phyloP scores from a whole-genome alignment of 495 filamentous ascomycete species.

The Aspergillus indologenus region DNA sequence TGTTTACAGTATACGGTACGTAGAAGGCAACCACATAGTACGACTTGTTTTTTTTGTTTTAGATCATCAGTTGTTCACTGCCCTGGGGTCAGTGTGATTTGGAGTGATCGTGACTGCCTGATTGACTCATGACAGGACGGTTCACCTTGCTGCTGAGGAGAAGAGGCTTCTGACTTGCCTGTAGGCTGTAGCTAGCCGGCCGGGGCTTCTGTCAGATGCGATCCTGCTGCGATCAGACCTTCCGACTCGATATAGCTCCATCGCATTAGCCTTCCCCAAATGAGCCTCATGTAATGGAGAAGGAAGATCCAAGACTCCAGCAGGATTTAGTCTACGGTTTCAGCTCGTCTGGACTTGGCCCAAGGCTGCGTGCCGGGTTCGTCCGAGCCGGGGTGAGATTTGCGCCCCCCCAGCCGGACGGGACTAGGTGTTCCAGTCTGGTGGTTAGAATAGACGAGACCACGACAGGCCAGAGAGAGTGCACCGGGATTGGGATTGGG shows the following conservation, averaged over 20 bases:
- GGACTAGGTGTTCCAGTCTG: neutral
- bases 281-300: neutral
- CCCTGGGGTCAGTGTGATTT: too few relatives aligned
- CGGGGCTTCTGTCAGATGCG: constrained; percentile 2
- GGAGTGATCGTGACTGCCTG: too few relatives aligned
- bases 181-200: constrained; percentile 3
- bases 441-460: neutral
- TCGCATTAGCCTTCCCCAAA: neutral
- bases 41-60: too few relatives aligned
- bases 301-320: neutral
- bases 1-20: too few relatives aligned
- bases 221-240: constrained; percentile 7
- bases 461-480: neutral
- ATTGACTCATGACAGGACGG: too few relatives aligned
- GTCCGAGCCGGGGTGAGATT: neutral
- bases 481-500: neutral
- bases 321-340: neutral
- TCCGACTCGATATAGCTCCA: neutral
- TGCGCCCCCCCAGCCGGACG: neutral
- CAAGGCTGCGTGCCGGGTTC: neutral
- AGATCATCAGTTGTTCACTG: too few relatives aligned
- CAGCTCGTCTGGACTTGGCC: neutral
- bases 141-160: too few relatives aligned
- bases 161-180: neutral
- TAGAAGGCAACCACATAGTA: neutral